These are phyloP conservation scores for Suillus luteus DNA, from an alignment of 768 basidiomycete genomes.

Conservation along the genomic window DNA sequence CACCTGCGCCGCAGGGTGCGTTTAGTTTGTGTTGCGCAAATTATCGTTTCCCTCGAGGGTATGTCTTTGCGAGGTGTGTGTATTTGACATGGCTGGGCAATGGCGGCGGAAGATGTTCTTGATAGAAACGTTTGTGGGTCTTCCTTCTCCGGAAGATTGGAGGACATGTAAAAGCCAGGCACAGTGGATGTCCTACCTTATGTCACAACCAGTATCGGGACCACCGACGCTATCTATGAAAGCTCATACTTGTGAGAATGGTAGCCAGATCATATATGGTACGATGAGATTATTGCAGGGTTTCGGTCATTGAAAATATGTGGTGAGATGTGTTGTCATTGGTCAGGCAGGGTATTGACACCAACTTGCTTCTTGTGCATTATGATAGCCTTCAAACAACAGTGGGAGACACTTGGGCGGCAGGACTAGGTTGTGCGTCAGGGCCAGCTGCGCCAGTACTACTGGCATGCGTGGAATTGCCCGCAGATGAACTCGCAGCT, in stretches of 20 bases:
- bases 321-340: not conserved
- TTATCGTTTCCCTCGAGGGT: slow-evolving; percentile 22
- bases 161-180: not conserved
- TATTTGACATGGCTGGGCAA: slow-evolving; percentile 10
- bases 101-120: not conserved
- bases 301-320: slow-evolving; percentile 4
- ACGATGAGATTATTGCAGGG: not conserved
- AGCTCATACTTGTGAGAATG: not conserved
- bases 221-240: not conserved
- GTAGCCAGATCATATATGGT: not conserved
- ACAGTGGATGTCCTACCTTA: not conserved
- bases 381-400: slow-evolving; percentile 1
- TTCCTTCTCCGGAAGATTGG: not conserved
- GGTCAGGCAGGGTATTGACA: not conserved
- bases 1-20: slow-evolving; percentile 11
- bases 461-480: not conserved
- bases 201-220: not conserved
- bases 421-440: slow-evolving; percentile 16
- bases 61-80: slow-evolving; percentile 20
- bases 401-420: slow-evolving; percentile 11
- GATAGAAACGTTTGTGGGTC: not conserved
- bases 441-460: slow-evolving; percentile 11
- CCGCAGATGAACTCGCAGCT: slow-evolving; percentile 18
- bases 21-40: slow-evolving; percentile 15
- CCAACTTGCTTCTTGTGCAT: not conserved